Evolutionary conservation across 179 eudicot genomes (phyloP).

Genomic region (Sideroxylon spinosum): DNA sequence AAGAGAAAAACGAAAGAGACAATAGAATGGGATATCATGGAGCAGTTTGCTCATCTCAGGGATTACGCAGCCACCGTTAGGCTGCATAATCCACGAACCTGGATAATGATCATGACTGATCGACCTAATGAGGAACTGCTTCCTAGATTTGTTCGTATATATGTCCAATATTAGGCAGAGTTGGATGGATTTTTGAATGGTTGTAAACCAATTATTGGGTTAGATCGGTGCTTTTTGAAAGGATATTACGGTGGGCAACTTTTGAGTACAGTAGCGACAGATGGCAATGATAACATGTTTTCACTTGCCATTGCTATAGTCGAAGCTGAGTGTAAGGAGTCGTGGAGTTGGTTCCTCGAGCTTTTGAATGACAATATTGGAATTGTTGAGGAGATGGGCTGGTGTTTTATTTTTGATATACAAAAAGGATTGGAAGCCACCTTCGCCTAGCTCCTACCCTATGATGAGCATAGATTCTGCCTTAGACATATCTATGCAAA

Average conservation of each 20-base stretch:
- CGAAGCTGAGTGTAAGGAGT: not conserved
- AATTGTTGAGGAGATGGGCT: not conserved
- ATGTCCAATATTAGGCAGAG: not conserved
- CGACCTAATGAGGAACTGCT: too few species aligned
- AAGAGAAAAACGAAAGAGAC: too few species aligned
- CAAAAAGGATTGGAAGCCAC: not conserved
- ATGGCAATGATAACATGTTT: conserved; percentile 1
- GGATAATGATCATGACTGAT: too few species aligned
- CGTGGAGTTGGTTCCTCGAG: not conserved
- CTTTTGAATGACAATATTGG: not conserved
- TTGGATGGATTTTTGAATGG: not conserved
- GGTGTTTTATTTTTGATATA: not conserved
- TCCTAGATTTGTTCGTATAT: too few species aligned
- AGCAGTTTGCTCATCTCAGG: too few species aligned
- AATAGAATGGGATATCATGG: too few species aligned
- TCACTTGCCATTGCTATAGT: conserved; percentile 1
- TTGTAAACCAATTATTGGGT: not conserved
- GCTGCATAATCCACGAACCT: too few species aligned
- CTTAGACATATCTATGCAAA: not conserved
- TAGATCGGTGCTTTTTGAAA: conserved; percentile 13
- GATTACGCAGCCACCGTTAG: too few species aligned
- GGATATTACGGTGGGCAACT: not conserved
- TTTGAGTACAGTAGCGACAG: not conserved
- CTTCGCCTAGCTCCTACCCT: not conserved
- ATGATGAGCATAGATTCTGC: not conserved